These are phyloP conservation scores for Cucurbita argyrosperma DNA, from an alignment of 306 rosid genomes.

Conservation along the genomic window DNA sequence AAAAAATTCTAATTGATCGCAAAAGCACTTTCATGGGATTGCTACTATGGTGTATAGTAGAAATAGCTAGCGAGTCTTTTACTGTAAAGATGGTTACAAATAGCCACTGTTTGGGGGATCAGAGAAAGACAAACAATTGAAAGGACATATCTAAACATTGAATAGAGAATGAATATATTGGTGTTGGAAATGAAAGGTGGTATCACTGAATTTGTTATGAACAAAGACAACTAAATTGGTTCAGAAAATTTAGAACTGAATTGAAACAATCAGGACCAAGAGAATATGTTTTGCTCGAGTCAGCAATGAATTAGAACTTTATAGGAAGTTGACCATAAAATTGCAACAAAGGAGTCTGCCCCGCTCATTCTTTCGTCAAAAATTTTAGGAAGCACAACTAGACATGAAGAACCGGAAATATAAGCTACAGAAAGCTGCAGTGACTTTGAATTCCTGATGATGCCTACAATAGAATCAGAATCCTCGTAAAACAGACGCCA, in stretches of 20 bases:
- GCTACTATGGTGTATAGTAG: neutral
- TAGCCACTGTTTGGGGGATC: neutral
- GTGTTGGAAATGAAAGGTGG: neutral
- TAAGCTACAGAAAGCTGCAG: neutral
- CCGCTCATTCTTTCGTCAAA: neutral
- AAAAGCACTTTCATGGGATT: neutral
- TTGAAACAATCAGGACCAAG: neutral
- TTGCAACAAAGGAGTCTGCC: neutral
- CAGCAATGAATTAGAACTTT: neutral
- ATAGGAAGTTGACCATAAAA: neutral
- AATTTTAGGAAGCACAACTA: neutral
- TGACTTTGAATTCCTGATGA: neutral
- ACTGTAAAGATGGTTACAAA: neutral
- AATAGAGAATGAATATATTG: neutral
- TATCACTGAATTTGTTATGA: neutral
- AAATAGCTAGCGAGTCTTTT: neutral
- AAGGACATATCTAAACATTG: neutral
- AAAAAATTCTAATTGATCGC: neutral
- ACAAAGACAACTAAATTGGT: neutral
- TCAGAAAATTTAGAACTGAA: neutral
- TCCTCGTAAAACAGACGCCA: neutral
- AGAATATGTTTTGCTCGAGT: neutral
- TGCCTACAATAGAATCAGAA: neutral
- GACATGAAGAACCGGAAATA: neutral
- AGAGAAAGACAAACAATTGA: neutral